phyloP scores from a whole-genome alignment of 2,329 filamentous ascomycete genomes.

The Colletotrichum sp. region DNA sequence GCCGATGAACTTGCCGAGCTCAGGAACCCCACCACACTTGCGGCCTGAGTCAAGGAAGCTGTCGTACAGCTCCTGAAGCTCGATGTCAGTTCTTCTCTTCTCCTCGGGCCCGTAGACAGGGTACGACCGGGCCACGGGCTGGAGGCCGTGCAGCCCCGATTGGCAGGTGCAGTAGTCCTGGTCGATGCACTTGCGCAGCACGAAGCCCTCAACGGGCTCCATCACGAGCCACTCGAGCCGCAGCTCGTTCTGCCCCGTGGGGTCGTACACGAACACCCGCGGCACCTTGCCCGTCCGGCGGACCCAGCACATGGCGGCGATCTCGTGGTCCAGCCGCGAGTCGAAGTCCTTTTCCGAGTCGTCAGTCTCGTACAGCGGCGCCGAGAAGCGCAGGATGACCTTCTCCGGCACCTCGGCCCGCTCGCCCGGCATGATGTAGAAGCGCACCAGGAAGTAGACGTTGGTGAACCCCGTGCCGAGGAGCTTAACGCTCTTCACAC shows the following conservation, averaged over 20 bases:
- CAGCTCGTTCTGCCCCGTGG: constrained; percentile 12
- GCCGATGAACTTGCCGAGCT: neutral
- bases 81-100: neutral
- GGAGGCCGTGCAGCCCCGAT: neutral
- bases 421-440: neutral
- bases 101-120: neutral
- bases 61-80: neutral
- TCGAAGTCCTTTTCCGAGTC: neutral
- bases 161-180: neutral
- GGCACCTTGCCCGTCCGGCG: neutral
- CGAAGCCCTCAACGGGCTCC: constrained; percentile 1
- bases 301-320: constrained; percentile 19
- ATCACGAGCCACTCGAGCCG: constrained; percentile 22
- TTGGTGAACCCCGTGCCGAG: neutral
- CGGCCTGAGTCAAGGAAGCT: neutral
- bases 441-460: neutral
- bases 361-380: constrained; percentile 8
- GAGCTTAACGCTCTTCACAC: neutral
- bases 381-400: constrained; percentile 1
- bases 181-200: neutral
- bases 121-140: neutral
- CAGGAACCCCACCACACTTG: neutral
- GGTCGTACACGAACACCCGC: constrained; percentile 11
- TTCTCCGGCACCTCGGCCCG: neutral
- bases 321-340: constrained; percentile 9